A percentile compares a stretch with the other conserved stretches of the same genome.
Evolutionary conservation across 148 eudicot genomes (phyloP).

Genomic region (Arctostaphylos glauca): DNA sequence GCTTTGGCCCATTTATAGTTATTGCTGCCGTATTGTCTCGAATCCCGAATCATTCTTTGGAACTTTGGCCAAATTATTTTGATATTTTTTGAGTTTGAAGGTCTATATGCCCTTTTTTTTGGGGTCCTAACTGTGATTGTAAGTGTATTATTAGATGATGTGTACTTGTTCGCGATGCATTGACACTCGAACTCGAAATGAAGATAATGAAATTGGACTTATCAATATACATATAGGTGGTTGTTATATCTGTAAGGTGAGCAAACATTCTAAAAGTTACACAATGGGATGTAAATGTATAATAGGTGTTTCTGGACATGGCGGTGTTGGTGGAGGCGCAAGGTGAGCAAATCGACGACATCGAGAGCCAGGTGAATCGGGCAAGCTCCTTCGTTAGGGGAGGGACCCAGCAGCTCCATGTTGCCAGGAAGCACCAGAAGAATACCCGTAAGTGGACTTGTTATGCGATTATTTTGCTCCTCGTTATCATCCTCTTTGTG

Average conservation of each 20-base stretch:
- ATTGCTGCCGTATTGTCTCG: not conserved
- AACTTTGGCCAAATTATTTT: not conserved
- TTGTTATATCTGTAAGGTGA: too few relatives aligned
- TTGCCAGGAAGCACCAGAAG: slow-evolving; percentile 36
- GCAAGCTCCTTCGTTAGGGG: slow-evolving; percentile 34
- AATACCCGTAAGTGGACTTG: slow-evolving; percentile 37
- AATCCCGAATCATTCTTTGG: not conserved
- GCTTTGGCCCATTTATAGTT: not conserved
- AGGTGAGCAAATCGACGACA: slow-evolving; percentile 40
- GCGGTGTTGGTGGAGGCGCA: slow-evolving; percentile 39
- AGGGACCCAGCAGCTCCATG: slow-evolving; percentile 30
- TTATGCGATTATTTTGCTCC: slow-evolving; percentile 26
- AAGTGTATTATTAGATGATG: not conserved
- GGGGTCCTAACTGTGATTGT: not conserved
- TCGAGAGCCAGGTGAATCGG: slow-evolving; percentile 34
- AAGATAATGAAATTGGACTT: too few relatives aligned
- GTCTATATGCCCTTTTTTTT: not conserved
- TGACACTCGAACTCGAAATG: not conserved
- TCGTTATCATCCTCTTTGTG: slow-evolving; percentile 26
- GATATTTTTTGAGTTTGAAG: not conserved
- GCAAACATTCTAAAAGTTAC: not conserved
- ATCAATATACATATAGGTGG: too few relatives aligned
- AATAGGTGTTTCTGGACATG: slow-evolving; percentile 17
- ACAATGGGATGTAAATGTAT: not conserved
- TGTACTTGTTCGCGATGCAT: not conserved